phyloP scores from a whole-genome alignment of 2,329 filamentous ascomycete genomes.

The Colletotrichum theobromicola region DNA sequence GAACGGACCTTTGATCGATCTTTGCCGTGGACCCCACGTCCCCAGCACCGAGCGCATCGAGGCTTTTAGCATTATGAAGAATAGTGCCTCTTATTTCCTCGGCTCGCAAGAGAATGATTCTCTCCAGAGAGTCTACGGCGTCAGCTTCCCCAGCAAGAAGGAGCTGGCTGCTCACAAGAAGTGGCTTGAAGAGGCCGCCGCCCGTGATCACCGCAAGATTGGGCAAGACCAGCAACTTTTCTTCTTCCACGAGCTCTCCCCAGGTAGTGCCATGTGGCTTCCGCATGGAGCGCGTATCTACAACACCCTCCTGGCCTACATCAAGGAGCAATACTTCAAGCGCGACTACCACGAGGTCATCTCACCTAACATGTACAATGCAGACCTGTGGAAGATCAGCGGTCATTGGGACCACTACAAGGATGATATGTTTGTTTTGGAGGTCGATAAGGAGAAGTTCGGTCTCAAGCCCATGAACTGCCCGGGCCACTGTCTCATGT shows the following conservation, averaged over 20 bases:
- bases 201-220: slow-evolving; percentile 93
- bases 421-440: slow-evolving; percentile 79
- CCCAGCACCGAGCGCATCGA: slow-evolving; percentile 85
- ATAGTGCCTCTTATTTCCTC: slow-evolving; percentile 82
- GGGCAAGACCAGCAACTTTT: slow-evolving; percentile 96
- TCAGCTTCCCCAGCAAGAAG: slow-evolving; percentile 96
- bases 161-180: slow-evolving; percentile 91
- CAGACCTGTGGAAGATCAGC: slow-evolving; percentile 90
- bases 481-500: slow-evolving; percentile 90
- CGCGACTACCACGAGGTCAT: slow-evolving; percentile 95
- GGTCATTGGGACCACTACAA: slow-evolving; percentile 94
- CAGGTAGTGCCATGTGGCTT: slow-evolving; percentile 90
- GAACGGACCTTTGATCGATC: slow-evolving; percentile 91
- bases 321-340: slow-evolving; percentile 89
- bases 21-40: slow-evolving; percentile 94
- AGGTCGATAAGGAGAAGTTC: slow-evolving; percentile 81
- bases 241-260: slow-evolving; percentile 95
- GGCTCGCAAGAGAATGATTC: slow-evolving; percentile 94
- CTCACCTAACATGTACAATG: slow-evolving; percentile 92
- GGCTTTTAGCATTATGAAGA: slow-evolving; percentile 80
- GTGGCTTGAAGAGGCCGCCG: slow-evolving; percentile 96
- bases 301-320: slow-evolving; percentile 82
- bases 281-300: slow-evolving; percentile 94
- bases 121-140: slow-evolving; percentile 93
- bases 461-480: slow-evolving; percentile 96